These are phyloP conservation scores for Elaeagnus macrophylla DNA, from an alignment of 306 rosid species.

Conservation along the genomic window DNA sequence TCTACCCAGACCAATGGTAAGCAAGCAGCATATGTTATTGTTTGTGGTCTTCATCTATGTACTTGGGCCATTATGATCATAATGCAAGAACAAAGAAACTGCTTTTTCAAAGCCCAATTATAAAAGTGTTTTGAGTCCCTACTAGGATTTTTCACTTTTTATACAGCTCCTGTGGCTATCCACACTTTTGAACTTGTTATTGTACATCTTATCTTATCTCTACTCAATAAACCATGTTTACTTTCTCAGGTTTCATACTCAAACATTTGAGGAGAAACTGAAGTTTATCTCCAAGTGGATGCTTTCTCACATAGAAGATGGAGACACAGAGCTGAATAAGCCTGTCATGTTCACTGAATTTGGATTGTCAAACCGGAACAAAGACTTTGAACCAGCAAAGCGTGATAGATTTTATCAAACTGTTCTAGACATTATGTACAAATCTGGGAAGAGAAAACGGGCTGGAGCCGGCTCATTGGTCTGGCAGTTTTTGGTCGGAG, in stretches of 20 bases:
- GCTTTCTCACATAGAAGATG: constrained; percentile 90
- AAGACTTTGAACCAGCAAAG: constrained; percentile 43
- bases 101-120: neutral
- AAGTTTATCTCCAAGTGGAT: constrained; percentile 78
- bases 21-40: no score
- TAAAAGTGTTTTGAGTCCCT: neutral
- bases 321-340: constrained; percentile 59
- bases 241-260: constrained; percentile 49
- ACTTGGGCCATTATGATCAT: constrained; percentile 1
- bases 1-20: constrained; percentile 95
- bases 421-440: constrained; percentile 50
- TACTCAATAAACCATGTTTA: neutral
- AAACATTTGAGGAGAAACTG: constrained; percentile 49
- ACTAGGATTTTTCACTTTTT: no score
- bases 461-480: constrained; percentile 80
- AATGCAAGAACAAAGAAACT: neutral
- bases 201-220: neutral
- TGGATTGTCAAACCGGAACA: constrained; percentile 60
- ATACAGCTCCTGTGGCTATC: no score
- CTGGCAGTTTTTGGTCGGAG: constrained; percentile 81
- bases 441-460: constrained; percentile 63
- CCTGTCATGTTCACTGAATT: constrained; percentile 91
- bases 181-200: neutral
- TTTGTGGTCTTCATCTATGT: neutral
- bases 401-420: constrained; percentile 51